Evolutionary conservation across 345 rosid genomes (phyloP).

Genomic region (Raphanus raphanistrum): DNA sequence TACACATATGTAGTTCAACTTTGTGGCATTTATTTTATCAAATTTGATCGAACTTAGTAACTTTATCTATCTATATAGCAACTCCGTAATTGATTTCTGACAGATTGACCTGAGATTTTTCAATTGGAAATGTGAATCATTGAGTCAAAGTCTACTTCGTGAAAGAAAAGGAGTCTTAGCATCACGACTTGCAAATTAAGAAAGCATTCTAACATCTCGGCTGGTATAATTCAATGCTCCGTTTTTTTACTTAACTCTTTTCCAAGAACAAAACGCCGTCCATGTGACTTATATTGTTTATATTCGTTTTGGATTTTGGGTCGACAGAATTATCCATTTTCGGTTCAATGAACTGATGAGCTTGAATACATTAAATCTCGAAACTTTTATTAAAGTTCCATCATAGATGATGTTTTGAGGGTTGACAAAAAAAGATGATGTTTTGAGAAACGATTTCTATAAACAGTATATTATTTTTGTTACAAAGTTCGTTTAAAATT

Average conservation of each 20-base stretch:
- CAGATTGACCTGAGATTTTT: not conserved
- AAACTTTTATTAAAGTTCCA: not conserved
- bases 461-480: too few relatives aligned
- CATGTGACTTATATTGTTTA: not conserved
- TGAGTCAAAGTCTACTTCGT: not conserved
- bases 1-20: too few relatives aligned
- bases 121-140: not conserved
- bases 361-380: not conserved
- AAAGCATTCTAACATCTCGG: constrained; percentile 3
- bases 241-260: not conserved
- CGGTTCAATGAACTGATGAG: not conserved
- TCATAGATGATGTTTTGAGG: not conserved
- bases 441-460: not conserved
- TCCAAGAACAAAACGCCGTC: constrained; percentile 16
- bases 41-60: too few relatives aligned
- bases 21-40: too few relatives aligned
- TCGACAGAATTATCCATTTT: not conserved
- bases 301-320: not conserved
- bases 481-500: too few relatives aligned
- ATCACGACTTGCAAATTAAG: not conserved
- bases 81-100: not conserved
- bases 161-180: not conserved
- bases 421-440: not conserved
- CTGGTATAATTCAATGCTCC: not conserved
- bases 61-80: too few relatives aligned